Percentiles rank a stretch among this genome's conserved stretches.
phyloP scores from a whole-genome alignment of 2,329 filamentous ascomycete genomes.

The Pestalotiopsis sp. region DNA sequence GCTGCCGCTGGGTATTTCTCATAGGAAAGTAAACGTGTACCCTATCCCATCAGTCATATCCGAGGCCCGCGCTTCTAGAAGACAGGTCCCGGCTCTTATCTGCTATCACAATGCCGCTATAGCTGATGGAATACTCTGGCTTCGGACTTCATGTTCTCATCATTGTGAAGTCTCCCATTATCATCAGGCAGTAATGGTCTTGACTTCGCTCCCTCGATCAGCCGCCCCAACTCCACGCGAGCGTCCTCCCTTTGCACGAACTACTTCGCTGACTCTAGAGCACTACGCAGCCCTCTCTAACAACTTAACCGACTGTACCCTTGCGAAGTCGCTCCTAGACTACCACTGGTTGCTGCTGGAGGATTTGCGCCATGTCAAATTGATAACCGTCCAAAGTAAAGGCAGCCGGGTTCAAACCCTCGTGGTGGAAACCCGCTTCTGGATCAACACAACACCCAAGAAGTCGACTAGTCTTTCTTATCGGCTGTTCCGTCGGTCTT shows the following conservation, averaged over 20 bases:
- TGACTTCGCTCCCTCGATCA: neutral
- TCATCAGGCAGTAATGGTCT: neutral
- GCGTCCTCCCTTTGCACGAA: neutral
- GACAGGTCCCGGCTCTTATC: constrained; percentile 16
- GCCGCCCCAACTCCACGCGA: neutral
- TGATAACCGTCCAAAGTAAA: neutral
- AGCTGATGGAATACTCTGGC: constrained; percentile 6
- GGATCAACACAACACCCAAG: constrained; percentile 11
- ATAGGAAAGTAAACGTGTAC: constrained; percentile 20
- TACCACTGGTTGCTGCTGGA: constrained; percentile 4
- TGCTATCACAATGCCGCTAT: constrained; percentile 17
- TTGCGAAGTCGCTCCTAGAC: neutral
- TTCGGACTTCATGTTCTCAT: neutral
- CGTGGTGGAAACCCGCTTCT: constrained; percentile 11
- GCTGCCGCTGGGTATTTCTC: constrained; percentile 20
- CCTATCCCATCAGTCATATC: constrained; percentile 20
- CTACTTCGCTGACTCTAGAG: neutral
- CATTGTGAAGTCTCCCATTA: neutral
- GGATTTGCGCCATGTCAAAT: neutral
- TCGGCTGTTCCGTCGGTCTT: constrained; percentile 24
- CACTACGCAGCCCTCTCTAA: neutral
- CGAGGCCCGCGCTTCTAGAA: constrained; percentile 16
- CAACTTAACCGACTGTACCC: neutral
- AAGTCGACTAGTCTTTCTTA: constrained; percentile 26
- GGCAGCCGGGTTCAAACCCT: constrained; percentile 4